These are phyloP conservation scores for Thuja plicata DNA, from an alignment of 83 land plant species.

Conservation along the genomic window DNA sequence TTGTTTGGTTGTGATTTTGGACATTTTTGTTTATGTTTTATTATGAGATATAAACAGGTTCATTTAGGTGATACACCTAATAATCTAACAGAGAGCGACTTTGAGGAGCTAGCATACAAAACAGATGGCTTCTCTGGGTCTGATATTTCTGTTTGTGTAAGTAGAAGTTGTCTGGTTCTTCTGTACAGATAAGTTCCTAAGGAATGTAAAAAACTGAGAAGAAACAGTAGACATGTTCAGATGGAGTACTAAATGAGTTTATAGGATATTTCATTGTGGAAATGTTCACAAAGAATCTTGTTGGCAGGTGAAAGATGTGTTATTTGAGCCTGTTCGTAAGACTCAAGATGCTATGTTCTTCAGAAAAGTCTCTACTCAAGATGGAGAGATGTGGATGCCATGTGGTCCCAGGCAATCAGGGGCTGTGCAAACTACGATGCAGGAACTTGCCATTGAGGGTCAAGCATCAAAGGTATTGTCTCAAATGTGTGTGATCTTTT, in stretches of 20 bases:
- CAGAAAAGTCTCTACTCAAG: slow-evolving; percentile 37
- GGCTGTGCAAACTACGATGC: slow-evolving; percentile 90
- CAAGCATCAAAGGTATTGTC: slow-evolving; percentile 74
- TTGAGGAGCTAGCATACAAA: slow-evolving; percentile 80
- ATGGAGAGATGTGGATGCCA: slow-evolving; percentile 89
- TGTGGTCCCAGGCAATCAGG: slow-evolving; percentile 94
- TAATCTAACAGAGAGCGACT: slow-evolving; percentile 87
- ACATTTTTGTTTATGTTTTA: neutral
- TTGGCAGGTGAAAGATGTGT: slow-evolving; percentile 90
- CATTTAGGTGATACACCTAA: slow-evolving; percentile 98
- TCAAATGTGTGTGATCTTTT: neutral
- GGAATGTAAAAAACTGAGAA: neutral
- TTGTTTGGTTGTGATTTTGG: neutral
- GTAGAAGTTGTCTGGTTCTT: slow-evolving; percentile 21
- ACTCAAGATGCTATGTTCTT: slow-evolving; percentile 99
- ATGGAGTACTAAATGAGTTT: neutral
- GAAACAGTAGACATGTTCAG: neutral
- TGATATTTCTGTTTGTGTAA: slow-evolving; percentile 95
- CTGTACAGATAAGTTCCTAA: neutral
- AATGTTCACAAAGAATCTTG: neutral
- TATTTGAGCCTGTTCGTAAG: slow-evolving; percentile 98
- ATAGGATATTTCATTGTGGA: neutral
- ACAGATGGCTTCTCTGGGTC: slow-evolving; percentile 99
- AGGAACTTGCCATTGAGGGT: slow-evolving; percentile 88
- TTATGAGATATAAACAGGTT: slow-evolving; percentile 49